Percentiles rank a stretch among this genome's conserved stretches.
Conservation (phyloP, 257 asterid genomes). For the Gynochthodes officinalis region DNA sequence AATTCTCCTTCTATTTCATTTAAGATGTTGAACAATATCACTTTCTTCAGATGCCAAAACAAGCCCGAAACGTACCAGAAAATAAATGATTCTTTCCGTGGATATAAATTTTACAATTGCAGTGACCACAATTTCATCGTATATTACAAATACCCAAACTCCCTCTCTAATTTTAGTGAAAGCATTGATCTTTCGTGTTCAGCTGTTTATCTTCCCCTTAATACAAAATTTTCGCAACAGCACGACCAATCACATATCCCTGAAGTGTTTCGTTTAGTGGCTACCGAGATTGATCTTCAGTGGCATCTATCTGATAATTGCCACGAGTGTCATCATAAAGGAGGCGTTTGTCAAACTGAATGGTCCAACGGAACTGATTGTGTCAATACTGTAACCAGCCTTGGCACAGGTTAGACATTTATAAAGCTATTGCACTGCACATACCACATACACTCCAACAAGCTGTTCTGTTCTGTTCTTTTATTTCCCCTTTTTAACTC, state of each 20-base stretch:
- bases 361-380: not conserved
- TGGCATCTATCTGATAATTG: slow-evolving; percentile 17
- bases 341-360: slow-evolving; percentile 13
- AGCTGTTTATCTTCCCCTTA: slow-evolving; percentile 16
- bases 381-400: slow-evolving; percentile 18
- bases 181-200: not conserved
- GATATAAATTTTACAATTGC: no score
- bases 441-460: not conserved
- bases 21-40: no score
- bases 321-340: slow-evolving; percentile 11
- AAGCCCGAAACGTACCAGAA: no score
- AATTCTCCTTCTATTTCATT: no score
- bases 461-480: not conserved
- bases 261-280: slow-evolving; percentile 1
- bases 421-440: not conserved
- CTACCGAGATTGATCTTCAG: slow-evolving; percentile 16
- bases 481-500: not conserved
- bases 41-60: no score
- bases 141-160: not conserved
- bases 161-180: not conserved
- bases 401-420: slow-evolving; percentile 18
- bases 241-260: not conserved
- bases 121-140: no score
- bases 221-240: not conserved
- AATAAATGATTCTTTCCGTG: no score